Evolutionary conservation across 306 rosid species (phyloP), one percentile per base, ranked within the genome.

Genomic region (Vicia faba): DNA sequence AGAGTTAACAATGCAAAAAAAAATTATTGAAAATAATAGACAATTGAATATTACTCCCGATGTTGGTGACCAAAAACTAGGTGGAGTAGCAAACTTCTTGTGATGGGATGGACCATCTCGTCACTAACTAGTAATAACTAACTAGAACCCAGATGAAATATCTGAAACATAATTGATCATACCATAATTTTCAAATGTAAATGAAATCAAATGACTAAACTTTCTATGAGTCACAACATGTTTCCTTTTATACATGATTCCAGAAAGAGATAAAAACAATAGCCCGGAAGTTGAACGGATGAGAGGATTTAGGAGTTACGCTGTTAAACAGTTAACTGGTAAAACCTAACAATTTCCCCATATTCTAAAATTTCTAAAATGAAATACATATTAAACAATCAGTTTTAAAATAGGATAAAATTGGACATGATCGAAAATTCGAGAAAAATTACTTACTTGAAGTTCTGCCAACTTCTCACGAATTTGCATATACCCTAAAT

Each of bases 401-500:
- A 46, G 41, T 29, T 62, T 49, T 13, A 20, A 39, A 70, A 71
- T 18, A 25, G 13, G 43, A 56, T 19, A 59, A 41, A 67, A 28
- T 54, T 43, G 44, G 36, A 45, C 5, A 72, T 54, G 15, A 60
- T 18, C 11, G 46, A 63, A 68, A 64, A 68, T 55, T 69, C 25
- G 75, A 29, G 25, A 71, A 70, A 58, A 16, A 67, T 69, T 43
- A 74, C 81, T 71, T 74, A 95, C 99, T 88, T 88, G 91, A 78
- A 95, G 97, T 76, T 95, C 99, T 8, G 80, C 88, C 72, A 95
- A 80, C 85, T 90, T 95, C 80, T 95, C 99, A 39, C 97, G 99
- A 71, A 95, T 90, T 81, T 88, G 99, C 96, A 95, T 88, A 81
- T 95, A 95, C 53, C 99, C 99, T 72, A 90, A 85, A 81, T 90